Evolutionary conservation across 2,329 filamentous ascomycete genomes (phyloP), one percentile per base, ranked within the genome.

Genomic region (Verticillium nubilum): DNA sequence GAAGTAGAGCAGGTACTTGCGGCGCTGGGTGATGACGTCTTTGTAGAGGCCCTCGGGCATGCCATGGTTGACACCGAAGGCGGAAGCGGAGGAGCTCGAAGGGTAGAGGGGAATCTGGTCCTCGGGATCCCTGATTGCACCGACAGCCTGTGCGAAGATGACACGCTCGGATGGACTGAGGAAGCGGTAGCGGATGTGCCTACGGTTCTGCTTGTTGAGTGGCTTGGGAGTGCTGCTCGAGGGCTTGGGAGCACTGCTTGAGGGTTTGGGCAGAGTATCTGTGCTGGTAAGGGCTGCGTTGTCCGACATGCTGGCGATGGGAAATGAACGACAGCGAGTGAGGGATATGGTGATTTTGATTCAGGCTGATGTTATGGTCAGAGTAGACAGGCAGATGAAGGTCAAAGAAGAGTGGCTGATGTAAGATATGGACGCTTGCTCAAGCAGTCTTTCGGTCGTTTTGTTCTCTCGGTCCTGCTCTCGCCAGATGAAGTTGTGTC

Each of bases 1-100:
- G 59, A 78, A 83, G 42, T 73, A 69, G 64, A 76, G 76, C 37
- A 73, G 74, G 63, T 74, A 80, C 60, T 78, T 76, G 59, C 74
- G 72, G 31, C 79, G 78, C 59, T 78, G 70, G 37, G 64, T 65
- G 25, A 82, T 72, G 13, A 80, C 72, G 59, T 82, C 80, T 57
- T 72, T 73, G 65, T 83, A 84, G 4, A 84, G 70, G 0, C 81
- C 81, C 13, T 70, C 72, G 5, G 76, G 75, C 64, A 84, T 75
- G 10, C 80, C 79, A 42, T 70, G 71, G 0, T 80, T 74, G 0
- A 80, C 78, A 76, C 77, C 83, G 63, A 72, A 69, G n/a, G 5
- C 23, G 42, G 19, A 50, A 64, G 71, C 73, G 59, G 68, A 73
- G 4, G 69, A n/a, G n/a, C n/a, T 74, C 17, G 54, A 47, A 1